Evolutionary conservation across 495 filamentous ascomycete species (phyloP).

Genomic region (Aspergillus haitiensis): DNA sequence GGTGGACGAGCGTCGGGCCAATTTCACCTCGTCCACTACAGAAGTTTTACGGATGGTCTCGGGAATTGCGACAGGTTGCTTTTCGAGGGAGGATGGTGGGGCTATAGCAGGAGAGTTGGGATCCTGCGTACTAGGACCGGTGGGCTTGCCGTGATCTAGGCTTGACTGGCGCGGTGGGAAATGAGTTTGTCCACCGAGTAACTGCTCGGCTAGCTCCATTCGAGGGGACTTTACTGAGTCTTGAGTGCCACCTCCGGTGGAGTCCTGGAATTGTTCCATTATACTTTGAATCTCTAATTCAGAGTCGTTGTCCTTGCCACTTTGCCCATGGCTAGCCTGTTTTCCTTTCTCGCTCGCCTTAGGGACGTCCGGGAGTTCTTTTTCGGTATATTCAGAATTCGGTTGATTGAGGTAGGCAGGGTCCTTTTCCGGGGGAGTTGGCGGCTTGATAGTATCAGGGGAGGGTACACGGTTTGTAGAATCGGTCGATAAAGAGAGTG

Average conservation of each 20-base stretch:
- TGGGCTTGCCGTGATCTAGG: constrained; percentile 61
- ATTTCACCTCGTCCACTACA: constrained; percentile 41
- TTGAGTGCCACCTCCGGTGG: constrained; percentile 61
- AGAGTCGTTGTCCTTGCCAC: constrained; percentile 64
- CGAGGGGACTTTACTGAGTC: constrained; percentile 83
- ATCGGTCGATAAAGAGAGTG: constrained; percentile 37
- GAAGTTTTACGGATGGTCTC: constrained; percentile 24
- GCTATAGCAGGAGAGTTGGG: constrained; percentile 10
- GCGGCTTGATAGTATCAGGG: constrained; percentile 28
- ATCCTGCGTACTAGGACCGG: constrained; percentile 4
- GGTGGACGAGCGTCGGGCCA: constrained; percentile 49
- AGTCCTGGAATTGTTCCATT: constrained; percentile 80
- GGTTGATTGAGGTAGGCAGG: constrained; percentile 59
- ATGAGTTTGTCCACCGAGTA: constrained; percentile 60
- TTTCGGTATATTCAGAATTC: constrained; percentile 47
- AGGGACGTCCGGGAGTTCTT: constrained; percentile 59
- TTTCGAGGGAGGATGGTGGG: constrained; percentile 24
- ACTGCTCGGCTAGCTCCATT: constrained; percentile 68
- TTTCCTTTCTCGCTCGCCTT: constrained; percentile 53
- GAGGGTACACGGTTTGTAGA: constrained; percentile 21
- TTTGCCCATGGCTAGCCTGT: constrained; percentile 47
- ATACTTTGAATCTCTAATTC: constrained; percentile 92
- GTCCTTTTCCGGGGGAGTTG: constrained; percentile 49
- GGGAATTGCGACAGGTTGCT: constrained; percentile 22
- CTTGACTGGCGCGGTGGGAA: constrained; percentile 85